Evolutionary conservation across 208 protist species (phyloP).

Genomic region (Angomonas deanei): DNA sequence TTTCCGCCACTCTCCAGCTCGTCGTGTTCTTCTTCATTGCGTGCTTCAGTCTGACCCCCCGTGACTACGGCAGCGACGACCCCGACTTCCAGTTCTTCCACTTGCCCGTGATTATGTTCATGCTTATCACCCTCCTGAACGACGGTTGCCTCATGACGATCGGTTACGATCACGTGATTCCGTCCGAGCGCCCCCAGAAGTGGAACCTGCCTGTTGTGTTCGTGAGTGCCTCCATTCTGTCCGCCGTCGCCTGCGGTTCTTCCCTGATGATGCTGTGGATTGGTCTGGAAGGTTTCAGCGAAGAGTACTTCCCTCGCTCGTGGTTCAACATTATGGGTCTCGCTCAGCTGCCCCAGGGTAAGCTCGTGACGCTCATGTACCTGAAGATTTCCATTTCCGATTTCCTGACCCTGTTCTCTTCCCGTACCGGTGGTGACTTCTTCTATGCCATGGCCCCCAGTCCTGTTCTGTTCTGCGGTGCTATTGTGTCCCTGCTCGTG

Average conservation of each 20-base stretch:
- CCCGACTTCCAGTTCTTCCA: conserved; percentile 74
- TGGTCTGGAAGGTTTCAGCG: conserved; percentile 45
- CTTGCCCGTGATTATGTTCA: conserved; percentile 87
- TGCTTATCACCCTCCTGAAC: conserved; percentile 89
- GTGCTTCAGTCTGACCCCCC: conserved; percentile 63
- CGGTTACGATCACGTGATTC: conserved; percentile 57
- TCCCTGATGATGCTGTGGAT: conserved; percentile 66
- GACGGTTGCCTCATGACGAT: conserved; percentile 75
- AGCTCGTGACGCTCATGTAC: conserved; percentile 84
- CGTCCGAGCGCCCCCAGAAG: conserved; percentile 45
- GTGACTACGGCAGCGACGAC: conserved; percentile 57
- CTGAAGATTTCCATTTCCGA: conserved; percentile 87
- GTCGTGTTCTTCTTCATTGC: conserved; percentile 85
- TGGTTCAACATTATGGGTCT: conserved; percentile 60
- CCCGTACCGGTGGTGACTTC: conserved; percentile 65
- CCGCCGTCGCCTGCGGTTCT: conserved; percentile 53
- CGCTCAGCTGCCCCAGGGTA: conserved; percentile 49
- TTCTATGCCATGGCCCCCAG: conserved; percentile 70
- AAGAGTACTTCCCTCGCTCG: conserved; percentile 39
- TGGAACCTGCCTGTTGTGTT: conserved; percentile 71
- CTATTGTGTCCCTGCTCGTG: conserved; percentile 56
- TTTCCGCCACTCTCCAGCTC: conserved; percentile 74
- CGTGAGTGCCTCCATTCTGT: conserved; percentile 46
- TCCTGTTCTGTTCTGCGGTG: conserved; percentile 51
- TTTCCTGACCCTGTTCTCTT: conserved; percentile 88